These are phyloP conservation scores for Euphrasia arctica DNA, from an alignment of 305 asterid species.

Conservation along the genomic window DNA sequence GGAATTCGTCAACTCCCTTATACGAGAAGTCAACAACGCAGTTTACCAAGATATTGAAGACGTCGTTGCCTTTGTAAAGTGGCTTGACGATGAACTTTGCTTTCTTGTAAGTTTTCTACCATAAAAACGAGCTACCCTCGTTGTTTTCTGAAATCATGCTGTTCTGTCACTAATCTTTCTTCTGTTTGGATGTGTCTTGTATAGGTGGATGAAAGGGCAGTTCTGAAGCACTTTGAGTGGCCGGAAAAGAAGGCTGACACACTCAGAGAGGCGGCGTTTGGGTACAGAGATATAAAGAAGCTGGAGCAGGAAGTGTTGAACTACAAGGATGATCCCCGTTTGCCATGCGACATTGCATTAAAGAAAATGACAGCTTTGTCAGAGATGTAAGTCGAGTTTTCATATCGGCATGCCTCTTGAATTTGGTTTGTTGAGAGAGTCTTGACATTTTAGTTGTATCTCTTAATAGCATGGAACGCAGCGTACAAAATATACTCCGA, in stretches of 20 bases:
- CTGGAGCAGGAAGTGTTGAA: slow-evolving; percentile 67
- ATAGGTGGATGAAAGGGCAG: slow-evolving; percentile 97
- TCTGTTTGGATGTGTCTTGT: slow-evolving; percentile 21
- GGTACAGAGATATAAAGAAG: slow-evolving; percentile 77
- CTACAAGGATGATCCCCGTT: slow-evolving; percentile 62
- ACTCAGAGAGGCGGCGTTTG: slow-evolving; percentile 92
- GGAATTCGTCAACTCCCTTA: slow-evolving; percentile 79
- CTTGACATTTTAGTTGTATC: not conserved
- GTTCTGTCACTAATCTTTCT: slow-evolving; percentile 15
- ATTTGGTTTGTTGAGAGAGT: not conserved
- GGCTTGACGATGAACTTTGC: slow-evolving; percentile 97
- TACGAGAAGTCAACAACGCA: slow-evolving; percentile 71
- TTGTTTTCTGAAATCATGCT: not conserved
- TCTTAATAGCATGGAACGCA: slow-evolving; percentile 70
- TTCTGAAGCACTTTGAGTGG: slow-evolving; percentile 94
- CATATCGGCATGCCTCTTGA: not conserved
- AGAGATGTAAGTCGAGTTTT: slow-evolving; percentile 54
- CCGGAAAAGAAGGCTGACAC: slow-evolving; percentile 95
- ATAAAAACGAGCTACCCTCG: not conserved
- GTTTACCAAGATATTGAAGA: slow-evolving; percentile 68
- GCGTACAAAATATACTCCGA: slow-evolving; percentile 63
- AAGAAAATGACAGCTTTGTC: slow-evolving; percentile 83
- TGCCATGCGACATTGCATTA: slow-evolving; percentile 68
- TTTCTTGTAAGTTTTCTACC: slow-evolving; percentile 58
- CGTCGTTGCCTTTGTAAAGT: slow-evolving; percentile 85